Percentiles rank a stretch among this genome's conserved stretches.
Conservation (phyloP, 352 stramenopile genomes). For the Globisporangium lucens region DNA sequence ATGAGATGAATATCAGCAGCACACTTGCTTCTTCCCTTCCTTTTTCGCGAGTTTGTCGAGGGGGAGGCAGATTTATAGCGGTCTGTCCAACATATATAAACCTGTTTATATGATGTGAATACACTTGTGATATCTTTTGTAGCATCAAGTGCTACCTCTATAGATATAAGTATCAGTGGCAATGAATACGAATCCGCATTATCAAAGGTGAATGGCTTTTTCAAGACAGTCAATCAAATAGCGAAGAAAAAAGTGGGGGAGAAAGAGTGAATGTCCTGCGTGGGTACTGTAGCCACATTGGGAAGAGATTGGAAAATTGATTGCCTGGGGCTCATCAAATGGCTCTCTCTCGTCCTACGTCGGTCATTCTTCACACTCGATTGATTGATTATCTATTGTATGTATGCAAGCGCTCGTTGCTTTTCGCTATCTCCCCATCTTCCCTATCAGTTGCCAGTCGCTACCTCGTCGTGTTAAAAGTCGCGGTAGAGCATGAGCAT, state of each 20-base stretch:
- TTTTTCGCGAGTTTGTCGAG: slow-evolving; percentile 5
- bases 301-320: background rate
- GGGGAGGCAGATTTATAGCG: too few relatives aligned
- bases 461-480: slow-evolving; percentile 45
- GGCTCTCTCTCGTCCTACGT: background rate
- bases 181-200: background rate
- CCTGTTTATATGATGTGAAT: too few relatives aligned
- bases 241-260: background rate
- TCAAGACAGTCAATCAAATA: slow-evolving; percentile 3
- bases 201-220: background rate
- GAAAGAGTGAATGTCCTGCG: background rate
- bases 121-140: too few relatives aligned
- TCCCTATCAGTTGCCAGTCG: background rate
- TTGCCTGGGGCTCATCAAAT: background rate
- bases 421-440: background rate
- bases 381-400: slow-evolving; percentile 6
- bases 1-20: background rate
- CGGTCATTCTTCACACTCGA: background rate
- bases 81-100: too few relatives aligned
- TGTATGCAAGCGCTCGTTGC: background rate
- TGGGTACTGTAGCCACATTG: slow-evolving; percentile 2
- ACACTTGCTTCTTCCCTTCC: background rate
- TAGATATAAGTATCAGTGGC: background rate
- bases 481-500: slow-evolving; percentile 90
- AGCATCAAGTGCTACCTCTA: background rate